Evolutionary conservation across 2,329 filamentous ascomycete genomes (phyloP).

Genomic region (Paraconiothyrium brasiliense): DNA sequence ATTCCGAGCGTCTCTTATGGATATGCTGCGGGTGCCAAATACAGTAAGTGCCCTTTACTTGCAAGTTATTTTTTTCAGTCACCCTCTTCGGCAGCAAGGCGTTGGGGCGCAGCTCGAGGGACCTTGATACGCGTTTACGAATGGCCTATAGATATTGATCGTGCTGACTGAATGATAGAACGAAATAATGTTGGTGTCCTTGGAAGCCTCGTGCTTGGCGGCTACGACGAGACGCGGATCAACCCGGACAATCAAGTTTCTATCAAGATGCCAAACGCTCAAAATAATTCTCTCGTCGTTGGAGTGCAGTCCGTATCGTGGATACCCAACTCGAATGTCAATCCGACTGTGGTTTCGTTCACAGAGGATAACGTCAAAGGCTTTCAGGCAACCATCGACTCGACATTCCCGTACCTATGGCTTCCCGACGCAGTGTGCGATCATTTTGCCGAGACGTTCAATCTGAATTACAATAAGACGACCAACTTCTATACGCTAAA

Average conservation of each 20-base stretch:
- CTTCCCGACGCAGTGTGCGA: slow-evolving; percentile 49
- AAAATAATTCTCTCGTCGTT: slow-evolving; percentile 37
- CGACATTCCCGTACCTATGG: slow-evolving; percentile 47
- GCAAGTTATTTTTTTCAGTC: neutral
- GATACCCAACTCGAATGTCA: slow-evolving; percentile 25
- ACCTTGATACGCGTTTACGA: no score
- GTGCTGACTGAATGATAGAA: slow-evolving; percentile 30
- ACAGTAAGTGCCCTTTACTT: slow-evolving; percentile 38
- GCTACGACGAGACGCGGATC: slow-evolving; percentile 51
- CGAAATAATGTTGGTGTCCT: slow-evolving; percentile 36
- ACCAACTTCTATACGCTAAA: slow-evolving; percentile 49
- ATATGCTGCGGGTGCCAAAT: slow-evolving; percentile 47
- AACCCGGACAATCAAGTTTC: slow-evolving; percentile 25
- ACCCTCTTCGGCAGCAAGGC: no score
- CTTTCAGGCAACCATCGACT: slow-evolving; percentile 50
- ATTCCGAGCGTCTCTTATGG: slow-evolving; percentile 44
- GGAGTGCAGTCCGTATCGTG: slow-evolving; percentile 38
- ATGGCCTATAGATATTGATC: neutral
- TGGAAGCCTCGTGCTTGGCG: slow-evolving; percentile 52
- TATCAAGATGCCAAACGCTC: slow-evolving; percentile 29
- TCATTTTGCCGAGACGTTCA: slow-evolving; percentile 46
- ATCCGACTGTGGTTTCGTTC: slow-evolving; percentile 24
- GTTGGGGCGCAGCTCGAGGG: no score
- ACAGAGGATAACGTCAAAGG: slow-evolving; percentile 15
- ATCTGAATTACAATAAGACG: slow-evolving; percentile 43